Evolutionary conservation across 2,329 filamentous ascomycete genomes (phyloP).

Genomic region (Fusarium hainanense): DNA sequence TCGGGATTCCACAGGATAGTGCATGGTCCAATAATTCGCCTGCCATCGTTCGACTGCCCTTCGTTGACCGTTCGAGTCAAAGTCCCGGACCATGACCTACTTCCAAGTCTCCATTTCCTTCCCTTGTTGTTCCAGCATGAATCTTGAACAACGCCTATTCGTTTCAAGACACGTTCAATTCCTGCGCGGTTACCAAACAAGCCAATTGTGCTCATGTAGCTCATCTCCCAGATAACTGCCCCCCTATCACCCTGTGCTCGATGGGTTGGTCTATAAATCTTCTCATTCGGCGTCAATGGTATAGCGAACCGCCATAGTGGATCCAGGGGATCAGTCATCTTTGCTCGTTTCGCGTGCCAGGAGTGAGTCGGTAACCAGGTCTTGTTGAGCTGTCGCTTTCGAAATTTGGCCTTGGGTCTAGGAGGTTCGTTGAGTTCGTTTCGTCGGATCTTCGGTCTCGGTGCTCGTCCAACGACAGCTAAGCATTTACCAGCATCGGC

Average conservation of each 20-base stretch:
- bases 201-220: slow-evolving; percentile 89
- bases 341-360: slow-evolving; percentile 92
- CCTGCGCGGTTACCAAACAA: slow-evolving; percentile 74
- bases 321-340: slow-evolving; percentile 82
- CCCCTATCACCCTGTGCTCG: slow-evolving; percentile 80
- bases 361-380: slow-evolving; percentile 95
- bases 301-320: slow-evolving; percentile 92
- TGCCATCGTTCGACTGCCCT: slow-evolving; percentile 40
- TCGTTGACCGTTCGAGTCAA: slow-evolving; percentile 66
- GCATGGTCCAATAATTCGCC: slow-evolving; percentile 74
- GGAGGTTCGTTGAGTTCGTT: slow-evolving; percentile 73
- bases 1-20: slow-evolving; percentile 79
- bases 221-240: slow-evolving; percentile 90
- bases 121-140: slow-evolving; percentile 72
- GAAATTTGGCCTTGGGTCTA: slow-evolving; percentile 73
- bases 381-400: slow-evolving; percentile 87
- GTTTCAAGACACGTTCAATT: slow-evolving; percentile 73
- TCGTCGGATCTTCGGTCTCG: slow-evolving; percentile 75
- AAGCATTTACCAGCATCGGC: slow-evolving; percentile 18
- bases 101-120: slow-evolving; percentile 74
- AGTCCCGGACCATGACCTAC: slow-evolving; percentile 60
- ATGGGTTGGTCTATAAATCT: slow-evolving; percentile 89
- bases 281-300: slow-evolving; percentile 86
- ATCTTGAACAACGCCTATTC: slow-evolving; percentile 70
- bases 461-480: slow-evolving; percentile 43